A percentile compares a stretch with the other conserved stretches of the same genome.
Evolutionary conservation across 371 early-diverging fungal genomes (phyloP).

Genomic region (Mortierella sp.): DNA sequence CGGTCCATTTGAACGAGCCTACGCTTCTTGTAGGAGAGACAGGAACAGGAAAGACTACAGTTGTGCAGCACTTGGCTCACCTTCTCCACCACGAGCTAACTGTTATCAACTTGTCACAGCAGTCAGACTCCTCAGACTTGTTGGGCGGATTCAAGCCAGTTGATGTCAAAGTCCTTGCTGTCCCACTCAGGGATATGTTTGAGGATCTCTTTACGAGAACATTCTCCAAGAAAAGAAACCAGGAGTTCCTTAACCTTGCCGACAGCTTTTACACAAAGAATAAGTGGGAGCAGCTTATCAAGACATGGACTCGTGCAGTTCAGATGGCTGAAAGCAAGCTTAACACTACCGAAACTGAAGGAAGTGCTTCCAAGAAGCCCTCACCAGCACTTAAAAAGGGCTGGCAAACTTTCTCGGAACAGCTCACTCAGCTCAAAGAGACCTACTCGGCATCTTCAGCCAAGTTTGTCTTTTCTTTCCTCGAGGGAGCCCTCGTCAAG

Average conservation of each 20-base stretch:
- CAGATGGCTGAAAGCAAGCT: constrained; percentile 40
- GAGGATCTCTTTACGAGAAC: constrained; percentile 87
- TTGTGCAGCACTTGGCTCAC: constrained; percentile 95
- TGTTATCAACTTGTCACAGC: constrained; percentile 98
- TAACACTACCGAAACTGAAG: constrained; percentile 28
- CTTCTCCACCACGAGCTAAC: constrained; percentile 81
- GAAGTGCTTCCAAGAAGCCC: constrained; percentile 31
- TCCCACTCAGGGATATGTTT: constrained; percentile 87
- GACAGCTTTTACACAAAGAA: constrained; percentile 73
- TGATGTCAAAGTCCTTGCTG: constrained; percentile 83
- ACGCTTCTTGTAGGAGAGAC: constrained; percentile 98
- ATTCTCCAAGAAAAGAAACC: constrained; percentile 89
- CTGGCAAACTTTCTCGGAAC: constrained; percentile 71
- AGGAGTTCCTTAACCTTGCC: constrained; percentile 83
- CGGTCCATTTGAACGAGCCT: constrained; percentile 87
- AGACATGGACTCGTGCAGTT: constrained; percentile 62
- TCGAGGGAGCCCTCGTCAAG: constrained; percentile 93
- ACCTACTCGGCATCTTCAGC: constrained; percentile 80
- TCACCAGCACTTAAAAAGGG: constrained; percentile 63
- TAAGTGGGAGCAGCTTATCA: constrained; percentile 86
- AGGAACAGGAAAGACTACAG: constrained; percentile 99
- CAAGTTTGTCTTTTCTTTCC: constrained; percentile 91
- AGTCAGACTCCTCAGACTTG: constrained; percentile 97
- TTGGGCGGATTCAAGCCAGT: constrained; percentile 99
- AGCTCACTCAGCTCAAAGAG: constrained; percentile 71